Conservation (phyloP, 495 filamentous ascomycete genomes). For the Rusavskia elegans region DNA sequence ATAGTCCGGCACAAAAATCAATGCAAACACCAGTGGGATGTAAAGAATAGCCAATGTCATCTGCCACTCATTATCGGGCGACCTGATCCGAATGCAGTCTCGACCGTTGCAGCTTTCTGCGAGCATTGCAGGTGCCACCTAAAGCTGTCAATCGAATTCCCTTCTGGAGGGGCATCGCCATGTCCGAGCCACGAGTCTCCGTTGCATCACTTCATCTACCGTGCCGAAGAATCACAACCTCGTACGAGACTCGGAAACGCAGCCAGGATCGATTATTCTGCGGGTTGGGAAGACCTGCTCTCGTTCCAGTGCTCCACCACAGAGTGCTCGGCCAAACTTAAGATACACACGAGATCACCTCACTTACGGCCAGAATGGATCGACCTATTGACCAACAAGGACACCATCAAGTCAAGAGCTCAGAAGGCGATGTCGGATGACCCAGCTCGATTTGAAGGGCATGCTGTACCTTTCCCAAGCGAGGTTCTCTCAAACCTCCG, state of each 20-base stretch:
- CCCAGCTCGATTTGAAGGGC: conserved; percentile 40
- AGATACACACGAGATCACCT: conserved; percentile 37
- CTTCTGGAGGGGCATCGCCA: not conserved
- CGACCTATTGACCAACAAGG: conserved; percentile 37
- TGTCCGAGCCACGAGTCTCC: conserved; percentile 16
- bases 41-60: conserved; percentile 35
- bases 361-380: conserved; percentile 34
- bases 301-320: conserved; percentile 44
- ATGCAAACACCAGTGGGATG: conserved; percentile 40
- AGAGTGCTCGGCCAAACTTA: conserved; percentile 37
- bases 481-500: conserved; percentile 39
- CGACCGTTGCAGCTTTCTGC: conserved; percentile 40
- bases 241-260: not conserved
- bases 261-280: not conserved
- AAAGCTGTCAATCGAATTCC: conserved; percentile 31
- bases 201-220: conserved; percentile 32
- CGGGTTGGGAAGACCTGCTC: conserved; percentile 17
- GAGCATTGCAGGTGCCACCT: conserved; percentile 39
- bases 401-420: conserved; percentile 34
- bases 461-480: conserved; percentile 27
- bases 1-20: conserved; percentile 15
- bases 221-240: conserved; percentile 13
- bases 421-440: conserved; percentile 36
- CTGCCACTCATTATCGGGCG: conserved; percentile 23
- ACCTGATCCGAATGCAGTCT: conserved; percentile 21